These are phyloP conservation scores for Penicillium chermesinum DNA, from an alignment of 495 filamentous ascomycete genomes.

Conservation along the genomic window DNA sequence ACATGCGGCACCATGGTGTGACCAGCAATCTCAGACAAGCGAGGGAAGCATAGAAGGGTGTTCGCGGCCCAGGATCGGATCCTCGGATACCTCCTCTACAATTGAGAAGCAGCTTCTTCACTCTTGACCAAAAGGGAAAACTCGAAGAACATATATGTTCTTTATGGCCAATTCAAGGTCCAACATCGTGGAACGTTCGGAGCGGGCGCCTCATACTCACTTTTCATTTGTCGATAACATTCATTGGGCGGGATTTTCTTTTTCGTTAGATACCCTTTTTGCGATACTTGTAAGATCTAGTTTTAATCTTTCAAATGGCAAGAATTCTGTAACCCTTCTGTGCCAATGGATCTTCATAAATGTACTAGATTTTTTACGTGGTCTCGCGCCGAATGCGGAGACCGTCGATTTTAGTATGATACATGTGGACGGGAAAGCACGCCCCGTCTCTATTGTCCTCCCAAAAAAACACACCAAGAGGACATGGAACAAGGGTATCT, in stretches of 20 bases:
- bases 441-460: background rate
- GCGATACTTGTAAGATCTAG: too few species aligned
- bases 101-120: too few species aligned
- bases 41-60: too few species aligned
- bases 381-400: background rate
- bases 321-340: too few species aligned
- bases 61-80: too few species aligned
- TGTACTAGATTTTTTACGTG: too few species aligned
- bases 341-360: background rate
- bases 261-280: conserved; percentile 8
- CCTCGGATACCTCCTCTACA: too few species aligned
- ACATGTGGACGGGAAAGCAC: background rate
- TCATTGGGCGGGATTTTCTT: conserved; percentile 1
- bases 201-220: background rate
- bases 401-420: background rate
- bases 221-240: background rate
- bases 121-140: too few species aligned
- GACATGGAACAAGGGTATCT: background rate
- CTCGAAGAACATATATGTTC: too few species aligned
- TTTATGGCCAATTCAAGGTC: too few species aligned
- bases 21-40: background rate
- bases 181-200: background rate
- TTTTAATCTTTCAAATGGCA: too few species aligned
- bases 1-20: background rate
- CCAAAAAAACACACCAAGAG: background rate